Conservation (phyloP, 805 yeast species). For the Priceomyces medius region DNA sequence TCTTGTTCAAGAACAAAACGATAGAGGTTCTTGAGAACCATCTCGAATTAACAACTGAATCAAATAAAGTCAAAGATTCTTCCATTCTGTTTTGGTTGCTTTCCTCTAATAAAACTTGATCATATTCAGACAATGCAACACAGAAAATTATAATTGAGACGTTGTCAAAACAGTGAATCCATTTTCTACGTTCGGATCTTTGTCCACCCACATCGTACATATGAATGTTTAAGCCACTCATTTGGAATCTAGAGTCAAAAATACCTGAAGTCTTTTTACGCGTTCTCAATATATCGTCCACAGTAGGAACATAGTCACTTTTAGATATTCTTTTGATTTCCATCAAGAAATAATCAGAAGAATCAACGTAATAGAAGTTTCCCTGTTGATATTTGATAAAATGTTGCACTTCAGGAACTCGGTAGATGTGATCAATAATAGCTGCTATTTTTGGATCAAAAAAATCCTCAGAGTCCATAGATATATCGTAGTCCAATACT, state of each 20-base stretch:
- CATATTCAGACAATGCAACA: constrained; percentile 88
- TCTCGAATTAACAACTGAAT: constrained; percentile 85
- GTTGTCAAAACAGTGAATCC: constrained; percentile 96
- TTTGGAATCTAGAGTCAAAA: constrained; percentile 73
- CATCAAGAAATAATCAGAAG: constrained; percentile 74
- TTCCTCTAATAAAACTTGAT: constrained; percentile 80
- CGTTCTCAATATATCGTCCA: constrained; percentile 77
- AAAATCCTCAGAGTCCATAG: constrained; percentile 49
- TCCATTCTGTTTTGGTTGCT: constrained; percentile 72
- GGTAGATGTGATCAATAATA: constrained; percentile 55
- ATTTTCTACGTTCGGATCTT: constrained; percentile 90
- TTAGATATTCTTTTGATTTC: constrained; percentile 60
- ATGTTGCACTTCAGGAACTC: constrained; percentile 52
- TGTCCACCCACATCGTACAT: constrained; percentile 92
- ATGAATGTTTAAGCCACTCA: constrained; percentile 55
- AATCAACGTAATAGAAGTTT: constrained; percentile 80
- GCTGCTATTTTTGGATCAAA: constrained; percentile 51
- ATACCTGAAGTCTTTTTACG: constrained; percentile 93
- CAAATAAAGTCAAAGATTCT: constrained; percentile 80
- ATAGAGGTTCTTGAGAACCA: constrained; percentile 90
- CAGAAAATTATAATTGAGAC: constrained; percentile 88
- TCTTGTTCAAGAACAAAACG: constrained; percentile 83
- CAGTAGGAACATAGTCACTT: constrained; percentile 66
- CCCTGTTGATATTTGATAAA: constrained; percentile 60
- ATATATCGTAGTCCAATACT: constrained; percentile 46